phyloP scores from a whole-genome alignment of 2,329 filamentous ascomycete genomes.

The Nannizzia gypsea region DNA sequence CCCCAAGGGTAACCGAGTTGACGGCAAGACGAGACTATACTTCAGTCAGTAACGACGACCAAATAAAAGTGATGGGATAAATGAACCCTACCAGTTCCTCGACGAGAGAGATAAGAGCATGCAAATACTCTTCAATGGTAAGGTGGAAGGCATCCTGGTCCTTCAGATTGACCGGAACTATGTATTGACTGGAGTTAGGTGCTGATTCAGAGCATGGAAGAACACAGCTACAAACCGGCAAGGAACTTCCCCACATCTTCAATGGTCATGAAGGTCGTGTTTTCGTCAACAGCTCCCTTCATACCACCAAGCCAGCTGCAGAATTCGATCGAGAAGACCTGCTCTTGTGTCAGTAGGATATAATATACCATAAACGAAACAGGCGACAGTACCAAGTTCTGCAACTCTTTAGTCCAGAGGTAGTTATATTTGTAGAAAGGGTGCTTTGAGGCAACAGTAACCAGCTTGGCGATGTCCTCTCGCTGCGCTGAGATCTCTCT shows the following conservation, averaged over 20 bases:
- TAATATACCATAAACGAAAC: slow-evolving; percentile 25
- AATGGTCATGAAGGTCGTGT: slow-evolving; percentile 65
- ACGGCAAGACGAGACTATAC: slow-evolving; percentile 65
- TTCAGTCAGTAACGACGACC: background rate
- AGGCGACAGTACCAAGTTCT: slow-evolving; percentile 50
- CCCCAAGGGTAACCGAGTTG: slow-evolving; percentile 85
- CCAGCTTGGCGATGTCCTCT: slow-evolving; percentile 57
- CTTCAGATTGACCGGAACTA: slow-evolving; percentile 85
- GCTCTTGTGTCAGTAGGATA: slow-evolving; percentile 7
- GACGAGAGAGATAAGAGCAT: slow-evolving; percentile 72
- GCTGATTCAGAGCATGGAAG: background rate
- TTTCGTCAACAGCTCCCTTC: slow-evolving; percentile 41
- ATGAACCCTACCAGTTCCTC: slow-evolving; percentile 62
- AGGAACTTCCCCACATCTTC: slow-evolving; percentile 75
- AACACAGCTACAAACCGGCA: slow-evolving; percentile 43
- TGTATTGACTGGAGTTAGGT: slow-evolving; percentile 5
- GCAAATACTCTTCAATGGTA: slow-evolving; percentile 93
- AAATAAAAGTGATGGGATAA: background rate
- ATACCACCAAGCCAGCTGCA: slow-evolving; percentile 73
- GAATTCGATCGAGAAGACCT: slow-evolving; percentile 48
- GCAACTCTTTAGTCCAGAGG: slow-evolving; percentile 72
- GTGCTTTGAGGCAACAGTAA: slow-evolving; percentile 63
- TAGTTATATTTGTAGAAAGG: slow-evolving; percentile 98
- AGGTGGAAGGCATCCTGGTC: slow-evolving; percentile 84
- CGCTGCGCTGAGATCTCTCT: slow-evolving; percentile 60